Conservation (phyloP, 768 basidiomycete genomes). For the Amanita subjunquillea region DNA sequence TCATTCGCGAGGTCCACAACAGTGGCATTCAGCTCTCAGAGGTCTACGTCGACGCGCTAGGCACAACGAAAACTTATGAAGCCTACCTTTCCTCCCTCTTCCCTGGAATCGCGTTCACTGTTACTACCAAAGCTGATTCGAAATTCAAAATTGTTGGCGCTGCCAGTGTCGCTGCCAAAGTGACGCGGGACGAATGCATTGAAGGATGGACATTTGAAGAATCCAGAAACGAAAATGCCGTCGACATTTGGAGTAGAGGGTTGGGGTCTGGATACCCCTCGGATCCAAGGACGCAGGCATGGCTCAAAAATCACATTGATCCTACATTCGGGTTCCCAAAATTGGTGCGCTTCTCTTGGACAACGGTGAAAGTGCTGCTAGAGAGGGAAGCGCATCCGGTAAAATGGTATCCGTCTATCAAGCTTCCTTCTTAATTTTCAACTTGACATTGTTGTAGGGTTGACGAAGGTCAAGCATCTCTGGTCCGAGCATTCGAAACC, state of each 20-base stretch:
- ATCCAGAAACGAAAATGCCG: conserved; percentile 12
- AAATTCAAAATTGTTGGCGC: conserved; percentile 96
- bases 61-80: conserved; percentile 79
- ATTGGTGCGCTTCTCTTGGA: conserved; percentile 91
- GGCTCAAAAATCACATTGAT: conserved; percentile 68
- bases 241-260: conserved; percentile 18
- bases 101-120: conserved; percentile 79
- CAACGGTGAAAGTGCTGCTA: conserved; percentile 77
- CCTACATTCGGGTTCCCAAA: conserved; percentile 90
- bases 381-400: conserved; percentile 73
- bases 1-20: conserved; percentile 81
- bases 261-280: conserved; percentile 89
- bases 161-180: conserved; percentile 96
- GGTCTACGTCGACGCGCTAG: conserved; percentile 92
- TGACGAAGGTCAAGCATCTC: conserved; percentile 73
- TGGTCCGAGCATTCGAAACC: conserved; percentile 65
- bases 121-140: conserved; percentile 89
- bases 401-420: conserved; percentile 50
- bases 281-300: conserved; percentile 88
- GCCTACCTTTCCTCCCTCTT: conserved; percentile 72
- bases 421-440: not conserved
- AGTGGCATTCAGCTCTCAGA: conserved; percentile 73
- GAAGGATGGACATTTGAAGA: conserved; percentile 82
- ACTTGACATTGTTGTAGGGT: conserved; percentile 39
- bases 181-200: conserved; percentile 86